These are phyloP conservation scores for Labyrinthula sp. DNA, from an alignment of 352 stramenopile genomes.

Conservation along the genomic window DNA sequence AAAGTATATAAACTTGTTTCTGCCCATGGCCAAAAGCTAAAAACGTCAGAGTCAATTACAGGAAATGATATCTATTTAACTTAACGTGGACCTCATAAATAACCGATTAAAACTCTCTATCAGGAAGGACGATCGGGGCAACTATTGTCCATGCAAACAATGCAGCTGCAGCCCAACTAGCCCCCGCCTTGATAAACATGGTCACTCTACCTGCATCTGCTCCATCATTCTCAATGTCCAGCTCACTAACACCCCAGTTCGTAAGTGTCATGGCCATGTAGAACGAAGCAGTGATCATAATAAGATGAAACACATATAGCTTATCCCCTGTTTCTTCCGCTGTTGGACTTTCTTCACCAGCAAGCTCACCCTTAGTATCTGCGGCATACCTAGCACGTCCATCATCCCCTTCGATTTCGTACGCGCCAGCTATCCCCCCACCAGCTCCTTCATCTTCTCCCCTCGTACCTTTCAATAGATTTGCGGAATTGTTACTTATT, in stretches of 20 bases:
- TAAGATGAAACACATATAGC: slow-evolving; percentile 31
- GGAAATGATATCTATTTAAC: too few relatives aligned
- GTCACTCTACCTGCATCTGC: slow-evolving; percentile 8
- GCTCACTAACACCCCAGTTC: slow-evolving; percentile 28
- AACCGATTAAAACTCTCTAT: slow-evolving; percentile 8
- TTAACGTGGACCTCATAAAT: too few relatives aligned
- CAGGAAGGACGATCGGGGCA: slow-evolving; percentile 15
- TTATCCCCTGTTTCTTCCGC: slow-evolving; percentile 16
- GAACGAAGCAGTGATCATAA: slow-evolving; percentile 27
- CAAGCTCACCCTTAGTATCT: background rate
- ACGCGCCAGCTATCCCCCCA: slow-evolving; percentile 3
- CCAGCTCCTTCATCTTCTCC: slow-evolving; percentile 2
- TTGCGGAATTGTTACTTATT: slow-evolving; percentile 4
- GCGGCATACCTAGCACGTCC: background rate
- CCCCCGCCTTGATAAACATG: slow-evolving; percentile 33
- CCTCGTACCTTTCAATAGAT: slow-evolving; percentile 8
- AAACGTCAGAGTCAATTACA: too few relatives aligned
- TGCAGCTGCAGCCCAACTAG: slow-evolving; percentile 30
- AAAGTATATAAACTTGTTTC: too few relatives aligned
- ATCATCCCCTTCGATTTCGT: slow-evolving; percentile 4
- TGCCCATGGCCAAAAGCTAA: too few relatives aligned
- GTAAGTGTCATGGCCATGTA: slow-evolving; percentile 33
- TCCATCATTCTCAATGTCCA: slow-evolving; percentile 26
- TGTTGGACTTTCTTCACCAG: background rate
- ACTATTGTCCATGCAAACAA: slow-evolving; percentile 32